phyloP scores from a whole-genome alignment of 2,329 filamentous ascomycete genomes.

The Cryphonectria parasitica region DNA sequence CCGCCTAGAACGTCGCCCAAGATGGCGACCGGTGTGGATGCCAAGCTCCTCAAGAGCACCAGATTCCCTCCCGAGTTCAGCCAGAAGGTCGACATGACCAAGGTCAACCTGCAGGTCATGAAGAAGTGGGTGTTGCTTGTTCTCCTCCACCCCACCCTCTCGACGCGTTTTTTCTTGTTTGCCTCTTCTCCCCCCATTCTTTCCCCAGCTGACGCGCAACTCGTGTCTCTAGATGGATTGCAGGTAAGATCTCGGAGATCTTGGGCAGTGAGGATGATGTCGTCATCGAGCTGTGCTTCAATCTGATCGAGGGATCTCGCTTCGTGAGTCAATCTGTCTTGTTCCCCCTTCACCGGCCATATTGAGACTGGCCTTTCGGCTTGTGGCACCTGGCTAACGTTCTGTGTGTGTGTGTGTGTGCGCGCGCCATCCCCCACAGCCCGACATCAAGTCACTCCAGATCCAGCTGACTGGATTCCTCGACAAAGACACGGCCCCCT shows the following conservation, averaged over 20 bases:
- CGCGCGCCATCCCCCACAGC: slow-evolving; percentile 55
- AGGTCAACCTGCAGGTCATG: slow-evolving; percentile 97
- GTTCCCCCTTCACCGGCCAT: not conserved
- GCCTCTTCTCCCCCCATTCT: not conserved
- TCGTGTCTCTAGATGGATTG: slow-evolving; percentile 78
- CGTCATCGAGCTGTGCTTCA: slow-evolving; percentile 81
- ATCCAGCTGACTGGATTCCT: slow-evolving; percentile 95
- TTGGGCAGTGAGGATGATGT: slow-evolving; percentile 95
- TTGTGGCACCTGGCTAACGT: slow-evolving; percentile 31
- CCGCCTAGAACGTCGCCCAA: slow-evolving; percentile 32
- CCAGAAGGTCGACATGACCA: slow-evolving; percentile 94
- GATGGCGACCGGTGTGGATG: slow-evolving; percentile 86
- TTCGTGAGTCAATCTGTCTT: slow-evolving; percentile 62
- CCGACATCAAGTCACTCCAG: slow-evolving; percentile 93
- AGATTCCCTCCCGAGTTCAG: slow-evolving; percentile 94
- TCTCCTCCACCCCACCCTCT: not conserved
- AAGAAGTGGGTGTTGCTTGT: slow-evolving; percentile 72
- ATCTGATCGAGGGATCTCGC: slow-evolving; percentile 72
- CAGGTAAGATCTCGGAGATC: slow-evolving; percentile 82
- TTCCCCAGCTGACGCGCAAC: slow-evolving; percentile 20
- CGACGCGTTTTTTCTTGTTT: not conserved
- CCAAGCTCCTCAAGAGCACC: slow-evolving; percentile 85
- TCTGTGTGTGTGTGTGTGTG: not conserved
- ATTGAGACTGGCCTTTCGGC: not conserved
- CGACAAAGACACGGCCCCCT: slow-evolving; percentile 84